Base-by-base conservation (phyloP, 2,329 filamentous ascomycete genomes). In the Teratosphaeria nubilosa region DNA sequence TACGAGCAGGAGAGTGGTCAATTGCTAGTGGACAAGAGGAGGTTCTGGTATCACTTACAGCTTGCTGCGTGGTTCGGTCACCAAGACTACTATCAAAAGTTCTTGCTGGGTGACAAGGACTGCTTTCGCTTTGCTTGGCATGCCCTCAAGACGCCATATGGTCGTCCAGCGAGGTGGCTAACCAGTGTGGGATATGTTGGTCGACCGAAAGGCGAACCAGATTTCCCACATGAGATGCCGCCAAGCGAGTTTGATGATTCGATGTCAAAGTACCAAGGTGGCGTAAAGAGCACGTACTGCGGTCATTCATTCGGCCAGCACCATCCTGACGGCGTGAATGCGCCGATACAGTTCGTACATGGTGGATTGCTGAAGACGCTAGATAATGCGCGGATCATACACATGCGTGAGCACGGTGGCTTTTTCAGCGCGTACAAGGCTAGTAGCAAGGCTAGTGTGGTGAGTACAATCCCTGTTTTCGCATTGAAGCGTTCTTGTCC, bases 61-160 rank as follows among this genome's bases (percentile, higher is more conserved):
- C 67, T 73, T 11, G 70, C 72, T 13, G 66, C 66, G 7, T 73
- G 67, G 67, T 64, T 72, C 51, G 69, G 67, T 60, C 56, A 58
- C 45, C 25, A 51, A 2, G 30, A 53, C 13, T 64, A 63, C 53
- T 73, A 69, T 62, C 64, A 66, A 50, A 59, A 64, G 16, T 63
- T 71, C 48, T 59, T 73, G n/a, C 66, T 72, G 2, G 72, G 72
- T 25, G 72, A 74, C 63, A 74, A 74, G 59, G 72, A 74, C 63
- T 67, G 65, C 14, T 73, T 69, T 56, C 64, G 70, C 25, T 71
- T 71, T 58, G 68, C 70, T 5, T 72, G 70, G 70, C 68, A 72
- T 55, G 70, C 70, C 16, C 64, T 73, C 24, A 68, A 68, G 59
- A 73, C 69, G 3, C 53, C 62, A 51, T 72, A 66, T 56, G 70